Percentiles rank a stretch among this genome's conserved stretches.
phyloP scores from a whole-genome alignment of 2,329 filamentous ascomycete species.

The Cladosporium sp. region DNA sequence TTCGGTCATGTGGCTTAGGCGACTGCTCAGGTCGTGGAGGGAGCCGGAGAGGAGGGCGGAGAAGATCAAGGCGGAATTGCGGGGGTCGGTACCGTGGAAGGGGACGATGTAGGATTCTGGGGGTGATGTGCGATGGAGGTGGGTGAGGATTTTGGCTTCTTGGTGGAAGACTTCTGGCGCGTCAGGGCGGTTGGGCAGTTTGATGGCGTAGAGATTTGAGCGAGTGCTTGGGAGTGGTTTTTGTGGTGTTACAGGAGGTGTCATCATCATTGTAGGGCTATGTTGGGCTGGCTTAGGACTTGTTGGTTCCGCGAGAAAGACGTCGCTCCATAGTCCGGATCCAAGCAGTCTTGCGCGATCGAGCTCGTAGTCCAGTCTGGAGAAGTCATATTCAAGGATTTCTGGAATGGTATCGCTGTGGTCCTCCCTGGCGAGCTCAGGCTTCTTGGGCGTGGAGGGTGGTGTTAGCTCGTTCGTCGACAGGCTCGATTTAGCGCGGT shows the following conservation, averaged over 20 bases:
- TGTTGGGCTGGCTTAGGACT: neutral
- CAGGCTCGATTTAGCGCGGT: neutral
- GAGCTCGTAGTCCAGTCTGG: constrained; percentile 27
- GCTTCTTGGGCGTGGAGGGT: constrained; percentile 4
- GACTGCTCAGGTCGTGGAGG: constrained; percentile 26
- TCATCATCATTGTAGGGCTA: constrained; percentile 14
- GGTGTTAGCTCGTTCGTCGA: neutral
- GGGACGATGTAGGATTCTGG: constrained; percentile 27
- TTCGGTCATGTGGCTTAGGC: constrained; percentile 29
- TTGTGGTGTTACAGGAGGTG: constrained; percentile 15
- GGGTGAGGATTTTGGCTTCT: constrained; percentile 31
- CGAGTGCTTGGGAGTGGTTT: neutral
- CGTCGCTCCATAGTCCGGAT: constrained; percentile 33
- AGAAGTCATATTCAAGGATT: constrained; percentile 19
- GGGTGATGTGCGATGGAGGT: constrained; percentile 23
- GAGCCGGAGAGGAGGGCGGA: constrained; percentile 30
- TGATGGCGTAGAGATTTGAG: constrained; percentile 28
- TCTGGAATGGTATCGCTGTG: neutral
- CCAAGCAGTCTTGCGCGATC: constrained; percentile 30
- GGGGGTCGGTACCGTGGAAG: constrained; percentile 31
- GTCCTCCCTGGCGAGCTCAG: neutral
- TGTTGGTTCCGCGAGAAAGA: constrained; percentile 29
- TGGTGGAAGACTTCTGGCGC: constrained; percentile 30
- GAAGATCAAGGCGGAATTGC: constrained; percentile 29
- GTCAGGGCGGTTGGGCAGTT: constrained; percentile 28